Base-by-base conservation (phyloP, 1,139 yeast species). In the Pichia sp. region DNA sequence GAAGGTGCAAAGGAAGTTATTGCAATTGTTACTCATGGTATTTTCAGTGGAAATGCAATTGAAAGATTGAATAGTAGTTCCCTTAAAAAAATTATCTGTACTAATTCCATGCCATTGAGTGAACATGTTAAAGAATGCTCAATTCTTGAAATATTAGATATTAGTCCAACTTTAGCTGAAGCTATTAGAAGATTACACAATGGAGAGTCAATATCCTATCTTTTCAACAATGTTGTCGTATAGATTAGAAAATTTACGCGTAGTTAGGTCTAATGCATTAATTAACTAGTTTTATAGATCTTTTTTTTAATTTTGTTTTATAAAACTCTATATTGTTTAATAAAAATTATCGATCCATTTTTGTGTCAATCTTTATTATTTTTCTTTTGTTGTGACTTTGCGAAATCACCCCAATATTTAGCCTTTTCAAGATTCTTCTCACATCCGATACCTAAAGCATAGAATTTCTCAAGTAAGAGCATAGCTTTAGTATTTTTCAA, bases 391-490 rank as follows among this genome's bases (percentile, higher is more conserved):
- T 37, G 36, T 20, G 19, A 24, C 20, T 31, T 31, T 20, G 47
- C 47, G 14, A 39, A 31, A 22, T 68, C 67, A 56, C 81, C 84
- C 96, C 96, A 89, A 35, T 64, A 62, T 55, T 78, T 77, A 0
- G 95, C 83, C 53, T 71, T 76, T 7, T 61, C 59, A 8, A 62
- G 47, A 58, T 84, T 74, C 34, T 69, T 65, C 26, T 72, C 77
- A 58, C 95, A 81, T 3, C 98, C 98, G 50, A 86, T 77, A 1
- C 97, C 97, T 57, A 79, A 75, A 48, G 86, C 95, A 56, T 77
- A 77, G 55, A 89, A 88, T 57, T 83, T 83, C 19, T 91, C 95
- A 35, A 86, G 68, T 0, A 95, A 85, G 60, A 76, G 81, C 68
- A 88, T 95, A 1, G 95, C 97, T 60, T 85, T 86, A 11, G 9